Evolutionary conservation across 495 filamentous ascomycete species (phyloP), one percentile per base, ranked within the genome.

Genomic region (Penicillium herquei): DNA sequence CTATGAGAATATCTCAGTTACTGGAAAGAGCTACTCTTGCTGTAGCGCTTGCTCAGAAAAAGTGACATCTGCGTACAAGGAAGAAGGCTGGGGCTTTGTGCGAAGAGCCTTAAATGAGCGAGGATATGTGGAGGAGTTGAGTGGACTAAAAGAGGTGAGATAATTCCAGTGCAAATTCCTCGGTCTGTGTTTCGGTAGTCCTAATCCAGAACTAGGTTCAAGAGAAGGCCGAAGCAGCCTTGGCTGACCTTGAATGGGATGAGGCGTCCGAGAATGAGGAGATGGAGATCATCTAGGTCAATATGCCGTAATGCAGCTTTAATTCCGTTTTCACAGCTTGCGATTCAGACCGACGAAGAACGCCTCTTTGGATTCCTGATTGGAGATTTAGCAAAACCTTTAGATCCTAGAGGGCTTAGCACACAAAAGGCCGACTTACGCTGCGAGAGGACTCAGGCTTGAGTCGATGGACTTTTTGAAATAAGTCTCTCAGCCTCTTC

Each of bases 381-480:
- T 12, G 35, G 7, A 1, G 44, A 16, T 26, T 57, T 48, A 57
- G 55, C 21, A 26, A n/a, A 26, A 26, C 34, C 18, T 37, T 39
- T 41, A 33, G 21, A 1, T 4, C 34, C 12, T 39, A 12, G n/a
- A 3, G 32, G 43, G 21, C 1, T 4, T 9, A 46, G 6, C 18
- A 10, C 18, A 18, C 4, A 54, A 3, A n/a, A 7, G 39, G 14
- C 32, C 2, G 12, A 47, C 86, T 63, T 80, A 96, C 93, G 65
- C 78, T 87, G 63, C 95, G 82, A 39, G 94, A 98, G 14, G 90
- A 87, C 48, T 92, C 85, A 10, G 95, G 94, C 69, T 98, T 98
- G 54, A 92, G 86, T 52, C 91, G 75, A 61, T 88, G 79, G 14
- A 98, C 93, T 55, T 82, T 87, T 13, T 73, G 69, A 64, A 98